phyloP scores from a whole-genome alignment of 306 rosid genomes.

The Amphicarpaea edgeworthii region DNA sequence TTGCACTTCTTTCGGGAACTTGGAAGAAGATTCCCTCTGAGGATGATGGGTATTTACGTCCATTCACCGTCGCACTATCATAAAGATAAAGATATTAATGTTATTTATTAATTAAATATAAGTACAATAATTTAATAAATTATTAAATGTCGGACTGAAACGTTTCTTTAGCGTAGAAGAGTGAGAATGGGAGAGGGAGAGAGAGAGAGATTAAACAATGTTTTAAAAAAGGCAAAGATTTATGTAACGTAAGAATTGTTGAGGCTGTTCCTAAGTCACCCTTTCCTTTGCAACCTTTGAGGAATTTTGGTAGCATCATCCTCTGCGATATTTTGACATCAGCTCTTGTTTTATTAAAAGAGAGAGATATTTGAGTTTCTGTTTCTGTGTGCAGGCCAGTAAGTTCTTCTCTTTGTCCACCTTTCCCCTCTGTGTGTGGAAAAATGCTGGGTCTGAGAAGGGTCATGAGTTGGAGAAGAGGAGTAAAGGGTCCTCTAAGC shows the following conservation, averaged over 20 bases:
- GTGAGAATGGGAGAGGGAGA: slow-evolving; percentile 43
- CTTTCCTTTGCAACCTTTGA: slow-evolving; percentile 50
- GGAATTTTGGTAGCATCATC: slow-evolving; percentile 36
- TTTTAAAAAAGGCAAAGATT: background rate
- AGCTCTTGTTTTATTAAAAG: background rate
- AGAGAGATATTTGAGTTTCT: background rate
- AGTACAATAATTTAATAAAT: background rate
- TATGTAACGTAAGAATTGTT: background rate
- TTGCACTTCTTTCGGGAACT: background rate
- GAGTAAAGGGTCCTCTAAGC: slow-evolving; percentile 68
- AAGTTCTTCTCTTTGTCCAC: slow-evolving; percentile 20
- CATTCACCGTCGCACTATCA: background rate
- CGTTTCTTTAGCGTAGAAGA: slow-evolving; percentile 53
- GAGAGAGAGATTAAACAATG: background rate
- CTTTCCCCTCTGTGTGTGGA: background rate
- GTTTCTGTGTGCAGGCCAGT: slow-evolving; percentile 20
- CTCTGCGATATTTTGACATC: slow-evolving; percentile 25
- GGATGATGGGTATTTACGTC: slow-evolving; percentile 33
- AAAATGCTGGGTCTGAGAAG: slow-evolving; percentile 68
- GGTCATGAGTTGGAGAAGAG: slow-evolving; percentile 88
- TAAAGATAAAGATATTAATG: background rate
- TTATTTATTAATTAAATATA: no score
- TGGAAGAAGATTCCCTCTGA: background rate
- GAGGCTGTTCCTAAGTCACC: slow-evolving; percentile 26
- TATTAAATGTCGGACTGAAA: background rate